Base-by-base conservation (phyloP, 164 flowering plant genomes). In the Umbilicus rupestris region DNA sequence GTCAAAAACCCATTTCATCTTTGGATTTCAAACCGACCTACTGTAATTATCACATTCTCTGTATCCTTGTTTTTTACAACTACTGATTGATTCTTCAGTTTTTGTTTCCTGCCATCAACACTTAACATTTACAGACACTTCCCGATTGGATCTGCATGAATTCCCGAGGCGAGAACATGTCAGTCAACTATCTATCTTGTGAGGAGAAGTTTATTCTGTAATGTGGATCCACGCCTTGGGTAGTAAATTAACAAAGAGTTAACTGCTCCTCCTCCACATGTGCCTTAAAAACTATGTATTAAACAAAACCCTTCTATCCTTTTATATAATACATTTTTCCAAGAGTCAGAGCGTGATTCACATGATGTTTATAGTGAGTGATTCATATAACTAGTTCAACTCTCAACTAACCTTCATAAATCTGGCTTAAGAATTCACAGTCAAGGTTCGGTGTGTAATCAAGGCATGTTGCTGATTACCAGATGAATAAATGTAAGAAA, bases 171-270 rank as follows among this genome's bases (percentile, higher is more conserved):
- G 19, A 47, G 52, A 47, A 47, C 52, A 47, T 17, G 28, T 50
- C 57, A 22, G 57, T n/a, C 60, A 28, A 4, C 19, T 28, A 14
- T 28, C 60, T 14, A 55, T 12, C 3, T 55, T 11, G 60, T 55
- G 28, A 12, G 33, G 28, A 12, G 33, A 55, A 14, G 60, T 28
- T 55, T 28, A 55, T 55, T 55, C 60, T 55, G 19, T 55, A 55
- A 55, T 55, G 60, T 55, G 60, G 60, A 55, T 55, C 60, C 33
- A 55, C 60, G 60, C 60, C 19, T 55, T 55, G n/a, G n/a, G n/a
- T 19, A 28, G 5, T 11, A 55, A 55, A 26, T 28, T 24, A 55
- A 28, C 60, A 55, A 55, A 55, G 29, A 12, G 15, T 55, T 55
- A 55, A 52, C 58, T 30, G 28, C 60, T 55, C 60, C 60, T 26